Evolutionary conservation across 1,139 yeast species (phyloP), one percentile per base, ranked within the genome.

Genomic region (Geotrichum histeridarum): DNA sequence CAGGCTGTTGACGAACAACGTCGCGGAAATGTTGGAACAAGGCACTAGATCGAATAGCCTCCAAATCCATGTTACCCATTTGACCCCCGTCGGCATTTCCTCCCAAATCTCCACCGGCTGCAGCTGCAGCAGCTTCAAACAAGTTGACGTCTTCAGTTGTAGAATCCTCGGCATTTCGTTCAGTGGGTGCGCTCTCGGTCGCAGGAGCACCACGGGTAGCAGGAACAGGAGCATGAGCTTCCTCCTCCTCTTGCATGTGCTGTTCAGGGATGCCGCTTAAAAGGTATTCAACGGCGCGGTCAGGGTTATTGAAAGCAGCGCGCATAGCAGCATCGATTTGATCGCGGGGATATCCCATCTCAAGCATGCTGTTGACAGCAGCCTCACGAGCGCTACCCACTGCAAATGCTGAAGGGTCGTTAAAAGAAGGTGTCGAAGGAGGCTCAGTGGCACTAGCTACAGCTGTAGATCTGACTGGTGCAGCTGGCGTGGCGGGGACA

Each of bases 221-320:
- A 8, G 59, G 46, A 3, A 60, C 54, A 8, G 69, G 67, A 12
- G 67, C 63, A 8, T 59, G 59, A 9, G 61, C 64, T 57, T 12
- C 64, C 64, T 43, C 68, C 59, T 27, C 67, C 56, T 27, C 70
- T 61, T n/a, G 69, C 62, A 15, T 71, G 60, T 77, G 73, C 51
- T 78, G 71, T 62, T 86, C 93, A 39, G 98, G 98, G 53, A 93
- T 82, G 4, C 98, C 98, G 44, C 91, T 88, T 63, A 93, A 74
- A 56, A 93, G 77, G 69, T 93, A 91, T 69, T 94, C 99, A 6
- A 91, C 98, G 0, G 99, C 99, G 66, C 99, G 83, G 67, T 93
- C 98, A 30, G 99, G 99, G 72, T 93, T 91, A 72, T 93, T 93
- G 73, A 84, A 93, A 0, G 99, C 98, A 15, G 97, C 96, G 65